Evolutionary conservation across 257 asterid species (phyloP).

Genomic region (Solanum chaucha): DNA sequence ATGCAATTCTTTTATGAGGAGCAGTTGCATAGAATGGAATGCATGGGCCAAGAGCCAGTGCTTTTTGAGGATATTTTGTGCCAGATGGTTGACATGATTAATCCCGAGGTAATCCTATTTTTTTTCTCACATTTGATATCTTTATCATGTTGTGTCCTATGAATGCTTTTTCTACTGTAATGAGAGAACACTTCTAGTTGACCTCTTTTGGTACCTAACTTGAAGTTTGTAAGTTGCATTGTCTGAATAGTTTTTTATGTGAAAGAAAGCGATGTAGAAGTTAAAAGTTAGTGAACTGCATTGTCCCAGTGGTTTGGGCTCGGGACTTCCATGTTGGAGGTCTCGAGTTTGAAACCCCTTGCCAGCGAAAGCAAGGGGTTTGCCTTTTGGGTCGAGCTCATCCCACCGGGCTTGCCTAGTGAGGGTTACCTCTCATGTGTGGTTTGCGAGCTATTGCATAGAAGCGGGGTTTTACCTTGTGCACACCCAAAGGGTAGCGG

Average conservation of each 20-base stretch:
- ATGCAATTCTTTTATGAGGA: conserved; percentile 98
- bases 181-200: background rate
- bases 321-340: background rate
- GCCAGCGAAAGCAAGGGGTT: background rate
- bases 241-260: background rate
- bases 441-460: too few relatives aligned
- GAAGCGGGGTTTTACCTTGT: background rate
- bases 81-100: conserved; percentile 95
- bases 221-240: background rate
- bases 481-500: background rate
- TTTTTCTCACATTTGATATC: background rate
- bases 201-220: background rate
- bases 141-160: background rate
- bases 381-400: background rate
- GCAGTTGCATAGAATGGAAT: conserved; percentile 99
- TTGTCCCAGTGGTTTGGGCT: background rate
- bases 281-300: background rate
- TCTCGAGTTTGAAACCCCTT: background rate
- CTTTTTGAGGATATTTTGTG: conserved; percentile 98
- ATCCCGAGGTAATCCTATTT: conserved; percentile 54
- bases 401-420: too few relatives aligned
- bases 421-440: too few relatives aligned
- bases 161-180: background rate
- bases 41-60: conserved; percentile 99
- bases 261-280: background rate